These are phyloP conservation scores for Dendrobium huoshanense DNA, from an alignment of 106 monocot genomes.

Conservation along the genomic window DNA sequence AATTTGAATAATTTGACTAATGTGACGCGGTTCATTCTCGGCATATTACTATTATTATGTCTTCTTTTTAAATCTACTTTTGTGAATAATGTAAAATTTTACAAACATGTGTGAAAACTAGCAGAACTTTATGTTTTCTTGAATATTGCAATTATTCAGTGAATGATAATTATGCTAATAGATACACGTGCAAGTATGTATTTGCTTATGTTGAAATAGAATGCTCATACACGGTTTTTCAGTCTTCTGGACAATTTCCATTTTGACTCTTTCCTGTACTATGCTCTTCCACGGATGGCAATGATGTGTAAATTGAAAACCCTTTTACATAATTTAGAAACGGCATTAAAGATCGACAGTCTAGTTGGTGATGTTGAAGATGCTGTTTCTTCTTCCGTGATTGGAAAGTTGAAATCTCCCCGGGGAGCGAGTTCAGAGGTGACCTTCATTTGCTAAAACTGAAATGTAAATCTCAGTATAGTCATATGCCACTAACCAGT, in stretches of 20 bases:
- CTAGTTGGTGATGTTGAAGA: constrained; percentile 94
- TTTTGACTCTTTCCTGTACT: neutral
- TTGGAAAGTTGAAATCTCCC: constrained; percentile 50
- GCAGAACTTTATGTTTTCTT: neutral
- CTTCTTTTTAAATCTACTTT: neutral
- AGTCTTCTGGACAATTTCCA: neutral
- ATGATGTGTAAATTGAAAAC: constrained; percentile 3
- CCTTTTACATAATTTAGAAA: constrained; percentile 33
- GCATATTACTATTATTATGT: neutral
- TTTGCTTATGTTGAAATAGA: neutral
- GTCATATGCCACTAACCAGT: neutral
- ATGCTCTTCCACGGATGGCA: neutral
- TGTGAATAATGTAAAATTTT: too few species aligned
- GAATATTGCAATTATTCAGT: neutral
- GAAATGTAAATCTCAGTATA: neutral
- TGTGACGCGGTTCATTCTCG: neutral
- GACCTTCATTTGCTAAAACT: neutral
- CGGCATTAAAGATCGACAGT: constrained; percentile 75
- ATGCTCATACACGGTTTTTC: neutral
- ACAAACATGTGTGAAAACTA: neutral
- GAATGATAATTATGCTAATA: neutral
- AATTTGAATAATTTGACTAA: neutral
- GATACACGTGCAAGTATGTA: neutral
- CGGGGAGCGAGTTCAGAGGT: constrained; percentile 53
- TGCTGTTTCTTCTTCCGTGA: constrained; percentile 77